These are phyloP conservation scores for Coemansia sp. DNA, from an alignment of 192 early-diverging fungal genomes.

Conservation along the genomic window DNA sequence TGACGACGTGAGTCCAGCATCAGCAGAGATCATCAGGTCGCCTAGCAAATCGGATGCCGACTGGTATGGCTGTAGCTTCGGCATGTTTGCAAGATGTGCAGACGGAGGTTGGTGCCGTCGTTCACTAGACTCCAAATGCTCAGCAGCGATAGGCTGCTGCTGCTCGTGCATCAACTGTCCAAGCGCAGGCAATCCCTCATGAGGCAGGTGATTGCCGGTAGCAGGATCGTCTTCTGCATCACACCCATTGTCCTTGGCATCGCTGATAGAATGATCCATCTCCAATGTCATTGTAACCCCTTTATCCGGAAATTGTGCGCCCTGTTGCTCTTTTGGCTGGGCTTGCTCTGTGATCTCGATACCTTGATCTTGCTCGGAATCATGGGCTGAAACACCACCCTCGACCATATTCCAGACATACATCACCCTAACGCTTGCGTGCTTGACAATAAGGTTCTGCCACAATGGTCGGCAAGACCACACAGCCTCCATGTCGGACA, in stretches of 20 bases:
- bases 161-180: background rate
- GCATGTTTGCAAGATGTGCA: background rate
- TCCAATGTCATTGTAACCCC: background rate
- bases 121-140: background rate
- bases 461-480: slow-evolving; percentile 25
- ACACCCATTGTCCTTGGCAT: background rate
- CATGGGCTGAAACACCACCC: background rate
- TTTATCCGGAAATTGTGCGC: background rate
- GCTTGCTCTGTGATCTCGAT: background rate
- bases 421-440: slow-evolving; percentile 18
- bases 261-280: background rate
- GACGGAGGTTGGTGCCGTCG: background rate
- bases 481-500: slow-evolving; percentile 15
- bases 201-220: background rate
- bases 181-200: background rate
- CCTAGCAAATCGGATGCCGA: slow-evolving; percentile 4
- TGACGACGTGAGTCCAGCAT: slow-evolving; percentile 2
- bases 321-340: background rate
- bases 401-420: slow-evolving; percentile 3
- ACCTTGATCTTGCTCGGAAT: background rate
- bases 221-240: background rate
- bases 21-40: slow-evolving; percentile 16
- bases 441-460: slow-evolving; percentile 27
- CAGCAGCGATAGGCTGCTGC: too few relatives aligned
- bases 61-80: background rate